A percentile compares a stretch with the other conserved stretches of the same genome.
phyloP scores from a whole-genome alignment of 2,329 filamentous ascomycete genomes.

The Verticillium nubilum region DNA sequence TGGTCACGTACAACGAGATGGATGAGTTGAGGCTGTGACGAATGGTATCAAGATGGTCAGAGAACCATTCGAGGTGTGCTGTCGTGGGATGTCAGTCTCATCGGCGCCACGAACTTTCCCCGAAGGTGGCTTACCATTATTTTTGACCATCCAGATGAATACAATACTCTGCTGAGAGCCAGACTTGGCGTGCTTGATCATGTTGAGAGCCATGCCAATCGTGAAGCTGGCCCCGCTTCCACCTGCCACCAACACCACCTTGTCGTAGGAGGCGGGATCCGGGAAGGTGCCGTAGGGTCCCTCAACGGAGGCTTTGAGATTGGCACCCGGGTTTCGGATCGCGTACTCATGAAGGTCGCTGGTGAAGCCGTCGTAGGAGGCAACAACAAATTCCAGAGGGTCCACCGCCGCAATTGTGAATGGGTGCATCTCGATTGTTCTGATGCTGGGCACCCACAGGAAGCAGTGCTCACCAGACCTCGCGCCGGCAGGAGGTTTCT shows the following conservation, averaged over 20 bases:
- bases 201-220: conserved; percentile 30
- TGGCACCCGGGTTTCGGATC: conserved; percentile 31
- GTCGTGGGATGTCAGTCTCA: not conserved
- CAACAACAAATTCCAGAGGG: conserved; percentile 53
- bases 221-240: conserved; percentile 57
- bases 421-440: conserved; percentile 54
- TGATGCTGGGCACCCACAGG: conserved; percentile 56
- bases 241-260: conserved; percentile 16
- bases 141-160: conserved; percentile 35
- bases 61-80: conserved; percentile 33
- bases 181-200: conserved; percentile 21
- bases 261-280: conserved; percentile 26
- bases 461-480: conserved; percentile 57
- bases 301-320: conserved; percentile 42
- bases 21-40: conserved; percentile 21
- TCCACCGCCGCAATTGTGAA: conserved; percentile 53
- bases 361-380: conserved; percentile 51
- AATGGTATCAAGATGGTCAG: conserved; percentile 26
- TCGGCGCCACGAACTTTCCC: not conserved
- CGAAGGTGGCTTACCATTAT: conserved; percentile 23
- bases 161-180: conserved; percentile 20
- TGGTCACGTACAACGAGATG: conserved; percentile 29
- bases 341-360: conserved; percentile 41
- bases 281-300: conserved; percentile 50
- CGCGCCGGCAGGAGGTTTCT: conserved; percentile 40